Conservation (phyloP, 345 rosid genomes). For the sweet orange (Citrus sinensis) region DVS_A1.0 CM039164.1:24914001-24914500, state of each 20-base stretch:
- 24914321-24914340: no score
- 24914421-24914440: neutral
- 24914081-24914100: neutral
- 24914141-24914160: neutral
- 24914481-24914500: neutral
- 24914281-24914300: neutral
- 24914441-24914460: neutral
- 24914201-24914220: neutral
- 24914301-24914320: neutral
- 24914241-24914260: neutral
- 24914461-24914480: neutral
- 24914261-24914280: neutral
- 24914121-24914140: slow-evolving; percentile 2
- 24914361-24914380: no score
- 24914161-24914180: neutral
- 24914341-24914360: neutral
- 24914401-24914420: no score
- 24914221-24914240: neutral
- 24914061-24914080: slow-evolving; percentile 1
- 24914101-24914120: neutral
- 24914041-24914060: neutral
- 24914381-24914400: no score
- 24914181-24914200: neutral
- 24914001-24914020: neutral
- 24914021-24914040: neutral